Evolutionary conservation across 371 early-diverging fungal species (phyloP), one percentile per base, ranked within the genome.

Genomic region (Haplosporangium sp.): DNA sequence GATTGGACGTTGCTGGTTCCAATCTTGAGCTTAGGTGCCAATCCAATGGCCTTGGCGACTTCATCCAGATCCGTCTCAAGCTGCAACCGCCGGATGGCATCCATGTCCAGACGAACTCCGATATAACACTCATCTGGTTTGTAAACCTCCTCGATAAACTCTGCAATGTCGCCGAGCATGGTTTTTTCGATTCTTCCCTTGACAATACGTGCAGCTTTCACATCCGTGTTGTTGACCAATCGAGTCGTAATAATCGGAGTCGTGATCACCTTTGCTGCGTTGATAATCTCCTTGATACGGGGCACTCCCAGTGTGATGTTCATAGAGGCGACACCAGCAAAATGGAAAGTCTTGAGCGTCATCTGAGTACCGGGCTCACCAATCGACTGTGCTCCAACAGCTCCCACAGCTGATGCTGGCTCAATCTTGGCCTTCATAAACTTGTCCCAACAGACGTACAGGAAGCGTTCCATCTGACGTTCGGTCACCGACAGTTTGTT

Each of bases 341-440:
- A 99, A 86, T 99, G 99, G 95, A 99, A 99, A 77, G 99, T 99
- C 84, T 99, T 99, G 61, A 99, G 85, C 50, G 99, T 99, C 99
- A 99, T 99, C 84, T 99, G 99, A 6, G 99, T 99, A 62, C 98
- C 99, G 37, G 99, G 99, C 82, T 99, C 99, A 71, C 99, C 99
- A 76, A 99, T 98, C 67, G 94, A 94, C 82, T 99, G 99, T 3
- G 98, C 99, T 40, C 98, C 99, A 56, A 99, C 87, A 37, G 99
- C 98, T 50, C 99, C 99, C 7, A 97, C 98, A 21, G 68, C 68
- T 1, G 68, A 60, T 58, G 93, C 99, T 14, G 99, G 98, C 66
- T 99, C 98, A 64, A 99, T 95, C 69, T 89, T 92, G 55, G 98
- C 94, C 69, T 90, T 87, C 66, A 88, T 82, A 79, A 97, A 98